Conservation (phyloP, 441 rosid genomes). For the Monsonia emarginata region DNA sequence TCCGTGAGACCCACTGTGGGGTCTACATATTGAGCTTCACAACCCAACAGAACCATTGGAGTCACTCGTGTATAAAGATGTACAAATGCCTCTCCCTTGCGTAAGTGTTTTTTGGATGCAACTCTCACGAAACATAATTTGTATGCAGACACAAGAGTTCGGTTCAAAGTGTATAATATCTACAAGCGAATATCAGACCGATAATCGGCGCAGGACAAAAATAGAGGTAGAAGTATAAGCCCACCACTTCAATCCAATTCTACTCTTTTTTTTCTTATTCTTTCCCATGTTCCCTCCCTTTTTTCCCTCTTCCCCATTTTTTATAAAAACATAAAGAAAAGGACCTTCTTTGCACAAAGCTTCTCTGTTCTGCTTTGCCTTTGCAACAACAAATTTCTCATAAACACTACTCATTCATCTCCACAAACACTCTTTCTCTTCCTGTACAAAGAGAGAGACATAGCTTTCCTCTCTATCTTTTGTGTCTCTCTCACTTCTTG, state of each 20-base stretch:
- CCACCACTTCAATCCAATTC: neutral
- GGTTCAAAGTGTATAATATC: too few relatives aligned
- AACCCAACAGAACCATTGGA: too few relatives aligned
- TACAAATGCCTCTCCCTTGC: too few relatives aligned
- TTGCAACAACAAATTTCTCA: constrained; percentile 30
- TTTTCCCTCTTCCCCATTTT: constrained; percentile 13
- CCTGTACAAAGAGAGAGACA: neutral
- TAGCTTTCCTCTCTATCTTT: constrained; percentile 5
- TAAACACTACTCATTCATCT: constrained; percentile 32
- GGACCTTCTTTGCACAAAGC: constrained; percentile 41
- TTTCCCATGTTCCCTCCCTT: constrained; percentile 29
- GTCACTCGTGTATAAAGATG: too few relatives aligned
- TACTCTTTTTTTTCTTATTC: constrained; percentile 17
- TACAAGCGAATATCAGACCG: too few relatives aligned
- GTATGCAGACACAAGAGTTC: too few relatives aligned
- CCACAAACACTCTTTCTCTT: constrained; percentile 28
- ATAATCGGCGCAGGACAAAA: too few relatives aligned
- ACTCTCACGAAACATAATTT: too few relatives aligned
- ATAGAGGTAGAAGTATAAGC: constrained; percentile 1
- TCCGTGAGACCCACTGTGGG: too few relatives aligned
- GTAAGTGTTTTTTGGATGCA: too few relatives aligned
- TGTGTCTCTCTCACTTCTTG: constrained; percentile 16
- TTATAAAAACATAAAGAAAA: constrained; percentile 16
- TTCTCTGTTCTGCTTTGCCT: constrained; percentile 27
- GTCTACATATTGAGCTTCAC: too few relatives aligned